These are phyloP conservation scores for Vararia minispora DNA, from an alignment of 768 basidiomycete species.

Conservation along the genomic window DNA sequence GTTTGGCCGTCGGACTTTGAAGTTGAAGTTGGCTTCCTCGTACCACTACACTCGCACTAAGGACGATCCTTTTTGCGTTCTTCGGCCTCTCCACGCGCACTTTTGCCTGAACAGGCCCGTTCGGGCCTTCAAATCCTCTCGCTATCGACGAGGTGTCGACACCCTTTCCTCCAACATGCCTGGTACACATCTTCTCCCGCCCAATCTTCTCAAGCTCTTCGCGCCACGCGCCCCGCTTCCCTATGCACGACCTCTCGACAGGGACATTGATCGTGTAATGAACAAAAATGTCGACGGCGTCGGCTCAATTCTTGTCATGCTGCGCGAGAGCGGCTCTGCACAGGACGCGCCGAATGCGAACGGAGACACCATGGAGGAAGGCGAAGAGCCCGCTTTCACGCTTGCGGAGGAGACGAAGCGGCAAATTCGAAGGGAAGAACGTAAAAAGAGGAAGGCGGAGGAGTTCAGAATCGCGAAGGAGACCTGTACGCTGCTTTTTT, in stretches of 20 bases:
- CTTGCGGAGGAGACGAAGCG: conserved; percentile 76
- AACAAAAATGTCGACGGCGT: conserved; percentile 67
- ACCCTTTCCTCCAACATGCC: conserved; percentile 33
- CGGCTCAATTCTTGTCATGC: conserved; percentile 55
- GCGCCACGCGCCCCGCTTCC: conserved; percentile 86
- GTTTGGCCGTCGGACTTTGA: too few relatives aligned
- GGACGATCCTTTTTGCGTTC: too few relatives aligned
- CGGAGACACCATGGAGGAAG: conserved; percentile 70
- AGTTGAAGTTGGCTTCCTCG: too few relatives aligned
- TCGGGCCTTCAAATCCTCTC: too few relatives aligned
- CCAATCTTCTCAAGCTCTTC: conserved; percentile 94
- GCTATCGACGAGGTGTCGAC: too few relatives aligned
- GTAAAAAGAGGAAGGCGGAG: conserved; percentile 65
- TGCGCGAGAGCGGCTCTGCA: conserved; percentile 72
- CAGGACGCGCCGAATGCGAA: conserved; percentile 47
- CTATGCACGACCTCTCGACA: conserved; percentile 77
- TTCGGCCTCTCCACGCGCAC: too few relatives aligned
- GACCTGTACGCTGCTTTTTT: conserved; percentile 47
- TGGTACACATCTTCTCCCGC: conserved; percentile 84
- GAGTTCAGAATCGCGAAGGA: conserved; percentile 76
- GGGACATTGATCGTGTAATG: conserved; percentile 65
- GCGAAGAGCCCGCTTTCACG: conserved; percentile 72
- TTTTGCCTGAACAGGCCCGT: too few relatives aligned
- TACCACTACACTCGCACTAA: too few relatives aligned
- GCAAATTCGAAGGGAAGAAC: conserved; percentile 65